phyloP scores from a whole-genome alignment of 805 yeast genomes.

The Blastobotrys attinorum region DNA sequence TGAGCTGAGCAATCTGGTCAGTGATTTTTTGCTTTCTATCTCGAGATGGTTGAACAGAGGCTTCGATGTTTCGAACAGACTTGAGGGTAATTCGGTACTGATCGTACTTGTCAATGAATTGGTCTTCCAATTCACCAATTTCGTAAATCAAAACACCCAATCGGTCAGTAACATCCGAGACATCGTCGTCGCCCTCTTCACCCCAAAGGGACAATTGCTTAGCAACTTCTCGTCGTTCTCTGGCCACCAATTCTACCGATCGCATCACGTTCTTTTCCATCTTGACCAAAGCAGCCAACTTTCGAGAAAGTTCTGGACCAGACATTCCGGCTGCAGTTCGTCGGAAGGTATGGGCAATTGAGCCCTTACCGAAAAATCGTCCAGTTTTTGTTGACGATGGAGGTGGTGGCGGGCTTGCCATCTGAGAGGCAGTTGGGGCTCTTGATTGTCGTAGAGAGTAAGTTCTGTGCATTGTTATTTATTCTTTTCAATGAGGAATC shows the following conservation, averaged over 20 bases:
- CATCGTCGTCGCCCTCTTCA: conserved; percentile 95
- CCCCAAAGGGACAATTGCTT: conserved; percentile 98
- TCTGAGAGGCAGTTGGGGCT: conserved; percentile 96
- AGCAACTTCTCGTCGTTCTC: conserved; percentile 93
- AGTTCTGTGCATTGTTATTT: conserved; percentile 80
- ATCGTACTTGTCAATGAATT: conserved; percentile 95
- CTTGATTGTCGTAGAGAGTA: conserved; percentile 90
- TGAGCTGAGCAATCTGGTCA: conserved; percentile 94
- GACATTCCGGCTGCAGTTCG: conserved; percentile 82
- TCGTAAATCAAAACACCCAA: conserved; percentile 93
- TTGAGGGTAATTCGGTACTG: conserved; percentile 95
- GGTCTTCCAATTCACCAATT: conserved; percentile 97
- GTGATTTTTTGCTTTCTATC: conserved; percentile 97
- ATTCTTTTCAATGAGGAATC: not conserved
- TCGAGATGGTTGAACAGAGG: conserved; percentile 95
- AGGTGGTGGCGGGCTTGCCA: conserved; percentile 93
- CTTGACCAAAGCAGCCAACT: conserved; percentile 84
- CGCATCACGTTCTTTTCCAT: conserved; percentile 95
- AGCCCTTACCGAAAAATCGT: conserved; percentile 83
- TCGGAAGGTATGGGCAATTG: conserved; percentile 40
- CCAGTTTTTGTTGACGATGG: conserved; percentile 77
- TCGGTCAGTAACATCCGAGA: conserved; percentile 93
- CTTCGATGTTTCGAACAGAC: conserved; percentile 92
- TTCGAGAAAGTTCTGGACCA: conserved; percentile 93
- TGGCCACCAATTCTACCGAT: conserved; percentile 84